phyloP scores from a whole-genome alignment of 2,329 filamentous ascomycete genomes.

The Diaporthe batatas region DNA sequence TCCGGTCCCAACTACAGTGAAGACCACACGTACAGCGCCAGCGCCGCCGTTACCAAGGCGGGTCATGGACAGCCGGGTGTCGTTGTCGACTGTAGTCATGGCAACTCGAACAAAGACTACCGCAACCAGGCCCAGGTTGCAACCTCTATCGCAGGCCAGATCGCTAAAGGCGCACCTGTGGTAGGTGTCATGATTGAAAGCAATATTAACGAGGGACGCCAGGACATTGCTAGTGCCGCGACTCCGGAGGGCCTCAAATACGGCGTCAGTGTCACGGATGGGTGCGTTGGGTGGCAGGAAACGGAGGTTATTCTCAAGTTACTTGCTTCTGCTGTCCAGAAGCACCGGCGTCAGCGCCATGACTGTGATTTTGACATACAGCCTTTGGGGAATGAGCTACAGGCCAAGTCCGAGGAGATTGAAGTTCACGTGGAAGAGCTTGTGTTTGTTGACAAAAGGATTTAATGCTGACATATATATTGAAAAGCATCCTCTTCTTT shows the following conservation, averaged over 20 bases:
- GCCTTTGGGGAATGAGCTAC: not conserved
- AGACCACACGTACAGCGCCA: slow-evolving; percentile 84
- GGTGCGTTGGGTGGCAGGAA: slow-evolving; percentile 94
- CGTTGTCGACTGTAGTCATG: slow-evolving; percentile 99
- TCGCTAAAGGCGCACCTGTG: slow-evolving; percentile 86
- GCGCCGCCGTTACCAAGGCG: slow-evolving; percentile 81
- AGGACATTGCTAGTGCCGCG: slow-evolving; percentile 63
- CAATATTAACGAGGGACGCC: slow-evolving; percentile 89
- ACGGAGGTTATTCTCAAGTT: slow-evolving; percentile 83
- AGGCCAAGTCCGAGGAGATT: not conserved
- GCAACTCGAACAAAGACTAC: slow-evolving; percentile 95
- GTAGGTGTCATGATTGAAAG: slow-evolving; percentile 99
- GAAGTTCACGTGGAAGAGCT: no score
- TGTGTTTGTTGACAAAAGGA: no score
- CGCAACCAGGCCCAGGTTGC: slow-evolving; percentile 97
- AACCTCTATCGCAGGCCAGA: slow-evolving; percentile 82
- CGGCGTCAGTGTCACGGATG: slow-evolving; percentile 96
- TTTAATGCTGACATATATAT: no score
- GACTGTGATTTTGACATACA: slow-evolving; percentile 7
- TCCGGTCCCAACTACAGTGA: slow-evolving; percentile 95
- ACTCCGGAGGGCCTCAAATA: slow-evolving; percentile 88
- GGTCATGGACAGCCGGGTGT: slow-evolving; percentile 78
- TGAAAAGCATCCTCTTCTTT: no score
- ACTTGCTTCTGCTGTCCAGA: slow-evolving; percentile 85
- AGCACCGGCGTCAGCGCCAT: slow-evolving; percentile 63